Base-by-base conservation (phyloP, 371 early-diverging fungal species). In the Encephalitozoon romaleae region DNA sequence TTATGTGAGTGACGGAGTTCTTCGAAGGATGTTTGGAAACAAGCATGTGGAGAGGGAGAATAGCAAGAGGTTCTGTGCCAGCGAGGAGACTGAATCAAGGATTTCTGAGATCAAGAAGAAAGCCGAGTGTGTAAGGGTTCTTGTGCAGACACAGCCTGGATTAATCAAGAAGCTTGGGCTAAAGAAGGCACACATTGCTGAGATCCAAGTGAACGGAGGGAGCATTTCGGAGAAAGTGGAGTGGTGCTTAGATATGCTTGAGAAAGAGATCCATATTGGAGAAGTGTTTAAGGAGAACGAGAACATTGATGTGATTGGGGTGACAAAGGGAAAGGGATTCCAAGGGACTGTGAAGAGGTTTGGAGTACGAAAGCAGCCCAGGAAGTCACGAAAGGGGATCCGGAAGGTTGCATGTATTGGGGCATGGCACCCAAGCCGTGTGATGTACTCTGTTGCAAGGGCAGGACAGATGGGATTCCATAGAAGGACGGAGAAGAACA, bases 381-480 rank as follows among this genome's bases (percentile, higher is more conserved):
- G 97, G 87, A 98, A 98, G 92, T 95, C 97, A 59, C 95, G 95
- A 88, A 92, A 92, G 87, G 99, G 99, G 92, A 90, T 94, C 80
- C 92, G 99, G 85, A 98, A 98, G 91, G 96, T 98, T 81, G 99
- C 97, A 83, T 98, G 99, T 91, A 97, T 98, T 86, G 99, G 99
- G 87, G 96, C 99, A 77, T 98, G 99, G 99, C 99, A 98, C 89
- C 99, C 99, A 85, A 88, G 91, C 84, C 91, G 95, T 80, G 99
- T 98, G 86, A 93, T 94, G 94, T 94, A 76, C 90, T 92, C 97
- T 70, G 96, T 98, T 80, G 92, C 99, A 76, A 93, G 99, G 87
- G 94, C 97, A 81, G 99, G 99, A 92, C 97, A 96, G 89, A 89
- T 91, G 86, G 99, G 99, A 88, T 96, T 93, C 92, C 99, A 99